These are phyloP conservation scores for Babesia sp. DNA, from an alignment of 169 alveolate genomes.

Conservation along the genomic window DNA sequence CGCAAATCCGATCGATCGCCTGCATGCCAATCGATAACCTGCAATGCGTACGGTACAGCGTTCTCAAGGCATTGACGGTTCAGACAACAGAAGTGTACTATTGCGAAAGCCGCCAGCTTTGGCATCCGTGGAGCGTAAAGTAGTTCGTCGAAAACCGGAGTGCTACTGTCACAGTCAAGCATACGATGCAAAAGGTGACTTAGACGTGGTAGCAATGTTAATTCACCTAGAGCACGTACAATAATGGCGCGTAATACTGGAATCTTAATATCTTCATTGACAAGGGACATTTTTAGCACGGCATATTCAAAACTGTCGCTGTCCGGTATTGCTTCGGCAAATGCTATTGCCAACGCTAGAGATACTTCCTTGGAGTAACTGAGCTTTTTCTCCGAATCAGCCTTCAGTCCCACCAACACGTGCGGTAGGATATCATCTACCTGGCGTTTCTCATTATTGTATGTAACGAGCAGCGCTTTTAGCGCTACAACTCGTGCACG, in stretches of 20 bases:
- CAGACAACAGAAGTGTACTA: not conserved
- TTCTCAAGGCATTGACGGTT: conserved; percentile 1
- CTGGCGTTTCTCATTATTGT: not conserved
- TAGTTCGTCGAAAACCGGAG: conserved; percentile 11
- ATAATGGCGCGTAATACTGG: conserved; percentile 5
- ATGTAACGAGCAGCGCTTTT: conserved; percentile 3
- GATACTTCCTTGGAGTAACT: conserved; percentile 5
- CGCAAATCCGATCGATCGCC: not conserved
- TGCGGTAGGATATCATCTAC: conserved; percentile 26
- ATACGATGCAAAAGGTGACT: conserved; percentile 9
- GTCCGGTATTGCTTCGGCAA: conserved; percentile 8
- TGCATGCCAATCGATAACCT: conserved; percentile 5
- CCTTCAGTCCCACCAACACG: conserved; percentile 20
- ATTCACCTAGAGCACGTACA: not conserved
- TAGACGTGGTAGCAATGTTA: not conserved
- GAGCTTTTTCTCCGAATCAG: conserved; percentile 7
- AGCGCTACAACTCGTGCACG: conserved; percentile 20
- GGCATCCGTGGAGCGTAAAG: not conserved
- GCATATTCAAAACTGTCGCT: conserved; percentile 25
- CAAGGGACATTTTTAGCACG: conserved; percentile 7
- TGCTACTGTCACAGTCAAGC: not conserved
- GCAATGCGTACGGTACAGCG: conserved; percentile 16
- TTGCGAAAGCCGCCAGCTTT: not conserved
- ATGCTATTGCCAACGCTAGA: conserved; percentile 9
- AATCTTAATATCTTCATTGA: conserved; percentile 7